Conservation (phyloP, 345 rosid species). For the Ceriops decandra region DNA sequence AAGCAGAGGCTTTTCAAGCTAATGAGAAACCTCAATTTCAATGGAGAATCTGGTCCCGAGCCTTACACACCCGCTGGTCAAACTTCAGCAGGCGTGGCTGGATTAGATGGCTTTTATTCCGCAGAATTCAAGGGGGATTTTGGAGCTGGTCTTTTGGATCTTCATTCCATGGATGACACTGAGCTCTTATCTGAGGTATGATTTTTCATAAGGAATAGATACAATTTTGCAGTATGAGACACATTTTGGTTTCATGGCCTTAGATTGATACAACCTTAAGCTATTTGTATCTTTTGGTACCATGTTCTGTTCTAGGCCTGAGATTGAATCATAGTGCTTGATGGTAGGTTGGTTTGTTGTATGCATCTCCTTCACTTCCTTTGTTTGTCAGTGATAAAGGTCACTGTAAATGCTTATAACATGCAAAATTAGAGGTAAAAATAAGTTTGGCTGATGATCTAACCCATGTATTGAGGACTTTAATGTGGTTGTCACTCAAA, state of each 20-base stretch:
- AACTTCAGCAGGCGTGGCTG: slow-evolving; percentile 48
- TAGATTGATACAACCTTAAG: no score
- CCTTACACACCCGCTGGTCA: slow-evolving; percentile 63
- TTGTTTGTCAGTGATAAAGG: no score
- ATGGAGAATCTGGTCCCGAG: slow-evolving; percentile 85
- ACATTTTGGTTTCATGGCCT: no score
- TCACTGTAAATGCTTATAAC: no score
- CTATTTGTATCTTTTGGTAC: neutral
- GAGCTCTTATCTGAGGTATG: slow-evolving; percentile 92
- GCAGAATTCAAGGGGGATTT: slow-evolving; percentile 94
- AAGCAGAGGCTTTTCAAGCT: slow-evolving; percentile 91
- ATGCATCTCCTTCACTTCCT: no score
- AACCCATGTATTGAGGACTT: no score
- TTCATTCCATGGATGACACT: slow-evolving; percentile 97
- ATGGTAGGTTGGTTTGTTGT: no score
- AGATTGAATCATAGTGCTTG: neutral
- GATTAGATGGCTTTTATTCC: slow-evolving; percentile 79
- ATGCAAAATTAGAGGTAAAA: no score
- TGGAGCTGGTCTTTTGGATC: slow-evolving; percentile 98
- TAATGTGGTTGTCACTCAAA: no score
- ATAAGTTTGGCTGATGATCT: no score
- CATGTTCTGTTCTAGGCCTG: neutral
- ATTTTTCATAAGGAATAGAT: slow-evolving; percentile 3
- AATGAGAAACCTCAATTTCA: slow-evolving; percentile 93
- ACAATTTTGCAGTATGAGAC: no score